phyloP scores from a whole-genome alignment of 768 basidiomycete species.

The Gymnopilus junonius region DNA sequence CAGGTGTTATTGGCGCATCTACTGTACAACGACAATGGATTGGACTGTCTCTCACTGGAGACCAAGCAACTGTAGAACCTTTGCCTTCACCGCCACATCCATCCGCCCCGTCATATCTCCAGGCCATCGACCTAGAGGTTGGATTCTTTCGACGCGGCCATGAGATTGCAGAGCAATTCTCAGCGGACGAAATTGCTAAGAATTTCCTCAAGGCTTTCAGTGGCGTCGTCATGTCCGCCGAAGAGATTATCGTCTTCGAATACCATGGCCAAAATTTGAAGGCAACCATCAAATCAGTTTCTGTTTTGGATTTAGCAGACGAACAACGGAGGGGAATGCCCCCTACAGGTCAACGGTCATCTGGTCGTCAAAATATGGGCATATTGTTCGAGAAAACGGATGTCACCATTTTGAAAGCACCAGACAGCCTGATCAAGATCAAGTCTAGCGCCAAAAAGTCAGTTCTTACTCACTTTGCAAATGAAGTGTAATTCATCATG shows the following conservation, averaged over 20 bases:
- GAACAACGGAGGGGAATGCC: conserved; percentile 53
- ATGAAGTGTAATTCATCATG: conserved; percentile 5
- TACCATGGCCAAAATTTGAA: conserved; percentile 87
- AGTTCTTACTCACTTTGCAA: conserved; percentile 24
- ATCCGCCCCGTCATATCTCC: conserved; percentile 63
- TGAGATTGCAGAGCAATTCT: conserved; percentile 72
- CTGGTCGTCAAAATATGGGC: conserved; percentile 50
- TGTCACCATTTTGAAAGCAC: conserved; percentile 84
- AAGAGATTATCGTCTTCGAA: conserved; percentile 82
- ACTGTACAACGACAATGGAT: conserved; percentile 89
- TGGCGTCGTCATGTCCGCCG: conserved; percentile 69
- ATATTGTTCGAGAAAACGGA: conserved; percentile 93
- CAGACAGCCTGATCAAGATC: conserved; percentile 81
- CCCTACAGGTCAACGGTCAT: conserved; percentile 28
- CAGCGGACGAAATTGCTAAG: conserved; percentile 82
- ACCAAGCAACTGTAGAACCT: conserved; percentile 71
- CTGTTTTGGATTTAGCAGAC: conserved; percentile 62
- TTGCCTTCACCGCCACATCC: conserved; percentile 58
- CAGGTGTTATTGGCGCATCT: conserved; percentile 77
- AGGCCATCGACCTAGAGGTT: conserved; percentile 81
- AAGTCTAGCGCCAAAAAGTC: conserved; percentile 92
- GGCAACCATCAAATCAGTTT: conserved; percentile 63
- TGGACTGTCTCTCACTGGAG: conserved; percentile 78
- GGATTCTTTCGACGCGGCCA: conserved; percentile 60
- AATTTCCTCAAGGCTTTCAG: conserved; percentile 78